Conservation (phyloP, 2,329 filamentous ascomycete genomes). For the Helminthosporium solani region DNA sequence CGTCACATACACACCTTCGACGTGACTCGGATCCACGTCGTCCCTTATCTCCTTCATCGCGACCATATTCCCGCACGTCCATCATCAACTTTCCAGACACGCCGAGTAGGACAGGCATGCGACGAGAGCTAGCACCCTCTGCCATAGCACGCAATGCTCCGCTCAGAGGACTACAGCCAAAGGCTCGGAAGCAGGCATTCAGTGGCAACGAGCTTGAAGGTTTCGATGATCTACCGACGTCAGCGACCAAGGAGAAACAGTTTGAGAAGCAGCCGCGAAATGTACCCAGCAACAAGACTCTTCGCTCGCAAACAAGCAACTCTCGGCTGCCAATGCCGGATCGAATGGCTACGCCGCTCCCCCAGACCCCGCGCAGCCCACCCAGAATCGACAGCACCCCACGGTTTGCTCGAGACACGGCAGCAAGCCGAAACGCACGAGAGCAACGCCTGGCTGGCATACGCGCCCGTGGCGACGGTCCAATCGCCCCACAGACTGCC, state of each 20-base stretch:
- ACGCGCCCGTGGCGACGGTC: slow-evolving; percentile 48
- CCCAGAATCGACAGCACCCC: slow-evolving; percentile 56
- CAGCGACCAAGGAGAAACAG: slow-evolving; percentile 74
- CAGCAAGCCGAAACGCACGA: slow-evolving; percentile 64
- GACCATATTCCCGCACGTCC: slow-evolving; percentile 51
- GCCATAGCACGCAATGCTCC: slow-evolving; percentile 53
- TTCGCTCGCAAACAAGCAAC: slow-evolving; percentile 54
- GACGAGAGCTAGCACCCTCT: slow-evolving; percentile 51
- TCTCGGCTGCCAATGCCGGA: slow-evolving; percentile 45
- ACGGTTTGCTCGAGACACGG: slow-evolving; percentile 66
- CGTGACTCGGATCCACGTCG: slow-evolving; percentile 73
- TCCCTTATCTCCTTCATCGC: slow-evolving; percentile 46
- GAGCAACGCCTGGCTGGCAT: slow-evolving; percentile 57
- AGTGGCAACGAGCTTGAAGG: slow-evolving; percentile 89
- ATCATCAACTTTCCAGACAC: slow-evolving; percentile 52
- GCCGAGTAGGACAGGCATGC: slow-evolving; percentile 47
- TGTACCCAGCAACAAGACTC: slow-evolving; percentile 65
- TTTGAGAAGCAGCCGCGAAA: slow-evolving; percentile 78
- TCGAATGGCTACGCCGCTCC: slow-evolving; percentile 49
- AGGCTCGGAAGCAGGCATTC: slow-evolving; percentile 53
- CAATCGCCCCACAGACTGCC: slow-evolving; percentile 51
- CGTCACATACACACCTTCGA: slow-evolving; percentile 70
- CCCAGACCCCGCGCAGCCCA: slow-evolving; percentile 58
- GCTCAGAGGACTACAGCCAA: slow-evolving; percentile 53
- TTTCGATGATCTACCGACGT: slow-evolving; percentile 94